Evolutionary conservation across 495 filamentous ascomycete species (phyloP).

Genomic region (Penicillium tannophilum): DNA sequence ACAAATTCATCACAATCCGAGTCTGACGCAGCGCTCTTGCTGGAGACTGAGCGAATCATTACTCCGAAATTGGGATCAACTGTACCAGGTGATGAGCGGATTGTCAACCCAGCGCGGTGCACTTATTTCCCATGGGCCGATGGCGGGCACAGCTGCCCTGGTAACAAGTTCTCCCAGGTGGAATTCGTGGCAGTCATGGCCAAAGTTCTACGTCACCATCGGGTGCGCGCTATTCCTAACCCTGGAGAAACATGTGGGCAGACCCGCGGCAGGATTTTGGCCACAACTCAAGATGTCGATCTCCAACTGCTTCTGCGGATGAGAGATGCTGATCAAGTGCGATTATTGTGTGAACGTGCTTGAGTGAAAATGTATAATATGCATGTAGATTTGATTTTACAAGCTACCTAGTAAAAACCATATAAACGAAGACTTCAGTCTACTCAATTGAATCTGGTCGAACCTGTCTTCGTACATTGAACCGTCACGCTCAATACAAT

Average conservation of each 20-base stretch:
- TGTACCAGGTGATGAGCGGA: not conserved
- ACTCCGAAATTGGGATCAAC: too few relatives aligned
- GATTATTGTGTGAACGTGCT: not conserved
- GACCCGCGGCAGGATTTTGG: not conserved
- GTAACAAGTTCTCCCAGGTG: slow-evolving; percentile 54
- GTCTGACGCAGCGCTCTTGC: too few relatives aligned
- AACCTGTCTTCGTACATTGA: too few relatives aligned
- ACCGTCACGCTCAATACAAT: too few relatives aligned
- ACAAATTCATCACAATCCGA: not conserved
- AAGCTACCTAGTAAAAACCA: too few relatives aligned
- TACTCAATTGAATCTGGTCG: too few relatives aligned
- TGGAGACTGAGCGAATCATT: too few relatives aligned
- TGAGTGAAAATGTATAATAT: not conserved
- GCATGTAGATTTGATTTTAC: too few relatives aligned
- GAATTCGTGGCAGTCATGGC: slow-evolving; percentile 54
- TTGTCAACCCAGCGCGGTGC: slow-evolving; percentile 36
- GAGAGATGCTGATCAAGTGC: not conserved
- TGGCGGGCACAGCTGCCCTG: slow-evolving; percentile 49
- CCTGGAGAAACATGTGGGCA: not conserved
- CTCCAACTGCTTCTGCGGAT: not conserved
- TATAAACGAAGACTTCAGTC: too few relatives aligned
- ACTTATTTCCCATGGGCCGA: slow-evolving; percentile 52
- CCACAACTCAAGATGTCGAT: not conserved
- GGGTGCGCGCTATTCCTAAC: not conserved
- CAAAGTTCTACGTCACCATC: slow-evolving; percentile 1